Conservation (phyloP, 495 filamentous ascomycete genomes). For the Aspergillus saccharolyticus region DNA sequence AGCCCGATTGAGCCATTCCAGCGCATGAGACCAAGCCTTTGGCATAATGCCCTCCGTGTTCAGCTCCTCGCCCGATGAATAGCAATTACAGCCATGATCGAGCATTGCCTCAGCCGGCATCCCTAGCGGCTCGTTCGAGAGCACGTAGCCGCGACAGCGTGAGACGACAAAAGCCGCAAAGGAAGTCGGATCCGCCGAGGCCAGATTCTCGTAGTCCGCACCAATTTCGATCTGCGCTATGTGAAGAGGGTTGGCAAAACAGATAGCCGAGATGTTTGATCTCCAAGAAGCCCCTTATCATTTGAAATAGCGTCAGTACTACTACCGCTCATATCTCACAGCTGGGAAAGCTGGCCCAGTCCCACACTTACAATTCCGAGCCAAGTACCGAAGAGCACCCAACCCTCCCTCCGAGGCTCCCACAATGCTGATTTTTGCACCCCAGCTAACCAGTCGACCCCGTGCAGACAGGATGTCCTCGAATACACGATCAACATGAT, state of each 20-base stretch:
- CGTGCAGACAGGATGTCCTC: constrained; percentile 48
- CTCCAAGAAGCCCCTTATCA: constrained; percentile 39
- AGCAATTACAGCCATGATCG: constrained; percentile 43
- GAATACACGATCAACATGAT: constrained; percentile 63
- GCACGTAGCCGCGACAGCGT: constrained; percentile 57
- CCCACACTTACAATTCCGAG: constrained; percentile 46
- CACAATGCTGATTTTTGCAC: constrained; percentile 59
- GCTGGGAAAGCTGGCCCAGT: too few relatives aligned
- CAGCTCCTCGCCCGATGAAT: constrained; percentile 38
- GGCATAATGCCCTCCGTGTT: constrained; percentile 41
- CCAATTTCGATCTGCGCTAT: constrained; percentile 12
- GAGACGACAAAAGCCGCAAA: constrained; percentile 39
- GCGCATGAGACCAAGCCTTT: constrained; percentile 31
- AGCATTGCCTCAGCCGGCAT: constrained; percentile 40
- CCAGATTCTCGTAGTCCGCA: constrained; percentile 7
- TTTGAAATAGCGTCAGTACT: too few relatives aligned
- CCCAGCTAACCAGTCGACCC: constrained; percentile 27
- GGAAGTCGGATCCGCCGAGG: constrained; percentile 12
- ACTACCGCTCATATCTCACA: too few relatives aligned
- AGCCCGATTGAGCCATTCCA: constrained; percentile 38
- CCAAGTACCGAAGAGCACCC: constrained; percentile 50
- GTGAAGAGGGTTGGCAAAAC: constrained; percentile 32
- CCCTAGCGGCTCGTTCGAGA: constrained; percentile 44
- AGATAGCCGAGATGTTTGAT: constrained; percentile 29
- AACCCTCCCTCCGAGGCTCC: constrained; percentile 55